Base-by-base conservation (phyloP, 1,284 basidiomycete species). In the Termitomyces sp. region DNA sequence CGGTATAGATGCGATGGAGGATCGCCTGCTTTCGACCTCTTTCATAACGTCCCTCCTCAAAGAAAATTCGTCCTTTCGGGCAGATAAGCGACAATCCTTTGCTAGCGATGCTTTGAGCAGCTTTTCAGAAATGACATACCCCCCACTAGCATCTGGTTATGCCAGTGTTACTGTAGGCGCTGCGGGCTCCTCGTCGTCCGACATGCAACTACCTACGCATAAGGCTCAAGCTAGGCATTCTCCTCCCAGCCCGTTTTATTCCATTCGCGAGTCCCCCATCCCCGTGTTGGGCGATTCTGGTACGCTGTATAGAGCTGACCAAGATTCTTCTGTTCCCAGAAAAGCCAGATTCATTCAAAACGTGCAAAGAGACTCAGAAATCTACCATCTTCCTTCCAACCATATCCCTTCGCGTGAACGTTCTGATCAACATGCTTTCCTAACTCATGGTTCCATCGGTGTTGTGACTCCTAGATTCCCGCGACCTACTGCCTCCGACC, bases 1-100 rank as follows among this genome's bases (percentile, higher is more conserved):
- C 55, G 77, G 75, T 48, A 73, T 79, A 44, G 80, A 82, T 66
- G 71, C 76, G 24, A 67, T 73, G n/a, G 81, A 83, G 61, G 80
- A 82, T 61, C 71, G 76, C 17, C 68, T 84, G 45, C 73, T 85
- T 13, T 76, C 81, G 3, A 83, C 83, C 3, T 78, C 80, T 2
- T 80, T 84, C 65, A 84, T 85, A 58, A 83, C 82, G 10, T 74
- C 74, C 12, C 68, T 84, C n/a, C 73, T 86, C 6, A 71, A 71
- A 57, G 74, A 76, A 58, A 75, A 73, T 55, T 64, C 67, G 38
- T 64, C 70, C n/a, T 58, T 61, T 15, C 61, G 62, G 34, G 65
- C 54, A 52, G 64, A 62, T 36, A 65, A 63, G 49, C 68, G 66
- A 28, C 58, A 61, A 38, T 75, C 70, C 15, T 62, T 63, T 53